These are phyloP conservation scores for Dimocarpus longan DNA, from an alignment of 345 rosid species.

Conservation along the genomic window DNA sequence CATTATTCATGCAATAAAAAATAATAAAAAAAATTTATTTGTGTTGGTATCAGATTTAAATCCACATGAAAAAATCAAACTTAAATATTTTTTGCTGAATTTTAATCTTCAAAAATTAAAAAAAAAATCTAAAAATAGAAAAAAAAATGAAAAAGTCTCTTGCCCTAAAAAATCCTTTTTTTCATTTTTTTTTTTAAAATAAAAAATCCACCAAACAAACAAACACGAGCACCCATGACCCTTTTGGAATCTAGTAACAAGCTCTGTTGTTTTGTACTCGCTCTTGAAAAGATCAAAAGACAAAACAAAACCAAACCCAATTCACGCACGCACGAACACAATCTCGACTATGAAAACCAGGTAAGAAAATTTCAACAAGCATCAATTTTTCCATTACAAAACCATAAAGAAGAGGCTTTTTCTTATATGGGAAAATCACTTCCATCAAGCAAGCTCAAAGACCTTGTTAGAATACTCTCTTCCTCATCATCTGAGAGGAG, in stretches of 20 bases:
- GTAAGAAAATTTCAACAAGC: not conserved
- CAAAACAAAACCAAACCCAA: not conserved
- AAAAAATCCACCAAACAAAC: too few species aligned
- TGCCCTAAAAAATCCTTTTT: not conserved
- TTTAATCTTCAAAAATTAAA: too few species aligned
- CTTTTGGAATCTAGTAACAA: not conserved
- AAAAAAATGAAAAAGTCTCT: not conserved
- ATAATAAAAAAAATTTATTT: too few species aligned
- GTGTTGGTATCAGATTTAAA: too few species aligned
- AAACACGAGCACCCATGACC: too few species aligned
- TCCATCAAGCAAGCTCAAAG: conserved; percentile 37
- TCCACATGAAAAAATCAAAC: not conserved
- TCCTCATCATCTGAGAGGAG: conserved; percentile 26
- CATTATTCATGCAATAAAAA: too few species aligned
- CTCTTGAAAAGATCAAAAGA: not conserved
- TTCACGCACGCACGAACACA: not conserved
- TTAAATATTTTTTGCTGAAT: not conserved
- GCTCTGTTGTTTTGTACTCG: not conserved
- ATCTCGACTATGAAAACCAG: conserved; percentile 24
- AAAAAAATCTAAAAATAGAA: not conserved
- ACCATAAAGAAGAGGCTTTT: not conserved
- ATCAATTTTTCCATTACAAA: not conserved
- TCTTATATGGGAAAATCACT: conserved; percentile 66
- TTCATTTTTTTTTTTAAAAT: too few species aligned
- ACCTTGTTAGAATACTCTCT: conserved; percentile 48